Base-by-base conservation (phyloP, 2,329 filamentous ascomycete genomes). In the Ophiocordyceps australis region DNA sequence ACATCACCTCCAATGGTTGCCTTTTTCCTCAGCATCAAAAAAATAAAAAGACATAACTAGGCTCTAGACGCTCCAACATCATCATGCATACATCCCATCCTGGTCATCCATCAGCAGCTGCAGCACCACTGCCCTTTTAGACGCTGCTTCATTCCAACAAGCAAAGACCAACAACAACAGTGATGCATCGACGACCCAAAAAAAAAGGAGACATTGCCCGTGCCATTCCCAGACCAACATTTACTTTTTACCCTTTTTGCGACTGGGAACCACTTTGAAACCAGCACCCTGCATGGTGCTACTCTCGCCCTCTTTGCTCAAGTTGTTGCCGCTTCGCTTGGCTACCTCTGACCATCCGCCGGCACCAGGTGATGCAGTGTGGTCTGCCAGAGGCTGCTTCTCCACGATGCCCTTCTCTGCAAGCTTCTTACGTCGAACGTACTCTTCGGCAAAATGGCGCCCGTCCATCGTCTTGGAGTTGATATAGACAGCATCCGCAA, bases 261-360 rank as follows among this genome's bases (percentile, higher is more conserved):
- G 85, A 34, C 74, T 67, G 10, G 81, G 71, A 9, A 95, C 86
- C 27, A 95, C 80, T 60, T 89, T 89, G 58, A 94, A 95, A 25
- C 68, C 69, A 8, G 74, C 64, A 20, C 40, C 54, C 37, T 52
- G 59, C 38, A 55, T 52, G 10, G 19, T 26, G 15, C 41, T 41
- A 38, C 51, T 41, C 48, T 45, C 47, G 46, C 38, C 54, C 17
- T 64, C 62, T 32, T 57, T 59, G 26, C 33, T 29, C 27, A 39
- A 38, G 20, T 32, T 31, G 29, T 57, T 55, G 28, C 56, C 53
- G 25, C 78, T 77, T 62, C 94, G 94, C 73, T 95, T 95, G 2
- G 89, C 89, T 27, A 98, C 89, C 54, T 95, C 89, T 39, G 66
- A 93, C 89, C 89, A 98, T 13, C 86, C 86, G 28, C 79, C 74